These are phyloP conservation scores for Metschnikowia similis DNA, from an alignment of 805 yeast genomes.

Conservation along the genomic window DNA sequence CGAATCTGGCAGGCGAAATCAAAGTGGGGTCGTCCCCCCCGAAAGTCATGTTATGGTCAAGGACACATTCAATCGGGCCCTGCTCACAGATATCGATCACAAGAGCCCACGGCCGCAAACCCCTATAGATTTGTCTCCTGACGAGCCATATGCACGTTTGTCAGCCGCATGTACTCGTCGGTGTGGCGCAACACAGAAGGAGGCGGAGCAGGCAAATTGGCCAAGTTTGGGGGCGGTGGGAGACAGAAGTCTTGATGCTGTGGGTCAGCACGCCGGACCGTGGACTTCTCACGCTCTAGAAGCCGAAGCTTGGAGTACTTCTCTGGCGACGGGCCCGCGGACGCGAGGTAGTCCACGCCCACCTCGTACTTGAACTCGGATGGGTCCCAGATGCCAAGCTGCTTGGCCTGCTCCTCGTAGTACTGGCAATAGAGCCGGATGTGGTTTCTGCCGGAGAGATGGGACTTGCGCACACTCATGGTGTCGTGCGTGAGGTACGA, in stretches of 20 bases:
- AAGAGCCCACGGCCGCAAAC: too few species aligned
- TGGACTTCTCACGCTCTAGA: conserved; percentile 12
- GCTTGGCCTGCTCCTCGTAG: conserved; percentile 48
- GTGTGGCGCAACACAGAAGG: conserved; percentile 15
- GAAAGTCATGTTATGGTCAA: too few species aligned
- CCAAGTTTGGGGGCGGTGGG: conserved; percentile 18
- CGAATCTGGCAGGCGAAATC: too few species aligned
- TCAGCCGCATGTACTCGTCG: conserved; percentile 12
- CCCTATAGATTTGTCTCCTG: conserved; percentile 11
- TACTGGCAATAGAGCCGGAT: conserved; percentile 66
- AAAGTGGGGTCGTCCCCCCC: too few species aligned
- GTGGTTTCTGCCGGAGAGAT: conserved; percentile 74
- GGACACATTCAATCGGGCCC: too few species aligned
- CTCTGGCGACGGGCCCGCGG: conserved; percentile 25
- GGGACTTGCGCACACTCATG: conserved; percentile 79
- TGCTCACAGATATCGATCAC: too few species aligned
- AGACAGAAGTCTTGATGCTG: conserved; percentile 12
- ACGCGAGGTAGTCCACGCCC: conserved; percentile 30
- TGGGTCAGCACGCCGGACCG: conserved; percentile 14
- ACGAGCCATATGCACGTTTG: conserved; percentile 11
- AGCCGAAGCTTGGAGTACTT: conserved; percentile 9
- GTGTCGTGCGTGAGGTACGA: conserved; percentile 84
- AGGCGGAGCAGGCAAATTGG: conserved; percentile 16
- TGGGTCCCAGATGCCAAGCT: conserved; percentile 30
- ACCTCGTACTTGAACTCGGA: conserved; percentile 32